Conservation (phyloP, 345 rosid species). For the Schrenkiella parvula region DNA sequence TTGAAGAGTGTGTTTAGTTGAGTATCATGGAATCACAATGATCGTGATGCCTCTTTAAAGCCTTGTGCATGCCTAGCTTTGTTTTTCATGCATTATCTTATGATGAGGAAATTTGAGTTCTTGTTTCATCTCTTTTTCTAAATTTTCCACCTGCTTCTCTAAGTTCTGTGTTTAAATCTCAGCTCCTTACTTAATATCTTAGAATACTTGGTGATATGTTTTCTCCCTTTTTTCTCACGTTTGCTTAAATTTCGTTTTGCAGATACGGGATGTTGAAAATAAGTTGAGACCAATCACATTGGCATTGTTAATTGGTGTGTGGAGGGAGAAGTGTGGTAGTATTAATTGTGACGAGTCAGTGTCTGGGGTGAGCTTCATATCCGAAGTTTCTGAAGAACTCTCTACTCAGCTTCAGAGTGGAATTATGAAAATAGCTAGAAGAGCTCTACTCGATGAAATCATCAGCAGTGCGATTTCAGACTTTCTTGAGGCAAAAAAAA, state of each 20-base stretch:
- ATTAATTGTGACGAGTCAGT: slow-evolving; percentile 31
- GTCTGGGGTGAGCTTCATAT: slow-evolving; percentile 37
- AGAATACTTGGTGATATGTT: slow-evolving; percentile 1
- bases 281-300: slow-evolving; percentile 50
- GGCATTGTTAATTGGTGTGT: slow-evolving; percentile 48
- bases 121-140: slow-evolving; percentile 2
- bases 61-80: not conserved
- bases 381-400: slow-evolving; percentile 64
- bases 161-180: not conserved
- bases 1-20: not conserved
- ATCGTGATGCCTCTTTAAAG: not conserved
- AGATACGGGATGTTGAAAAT: slow-evolving; percentile 65
- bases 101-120: not conserved
- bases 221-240: not conserved
- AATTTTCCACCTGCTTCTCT: not conserved
- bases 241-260: slow-evolving; percentile 29
- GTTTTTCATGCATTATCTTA: not conserved
- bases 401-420: slow-evolving; percentile 76
- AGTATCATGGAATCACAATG: not conserved
- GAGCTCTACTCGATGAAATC: slow-evolving; percentile 81
- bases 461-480: slow-evolving; percentile 60
- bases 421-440: slow-evolving; percentile 73
- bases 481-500: slow-evolving; percentile 45
- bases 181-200: not conserved
- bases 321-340: slow-evolving; percentile 41